Evolutionary conservation across 164 flowering plant genomes (phyloP).

Genomic region (Vitis riparia): DNA sequence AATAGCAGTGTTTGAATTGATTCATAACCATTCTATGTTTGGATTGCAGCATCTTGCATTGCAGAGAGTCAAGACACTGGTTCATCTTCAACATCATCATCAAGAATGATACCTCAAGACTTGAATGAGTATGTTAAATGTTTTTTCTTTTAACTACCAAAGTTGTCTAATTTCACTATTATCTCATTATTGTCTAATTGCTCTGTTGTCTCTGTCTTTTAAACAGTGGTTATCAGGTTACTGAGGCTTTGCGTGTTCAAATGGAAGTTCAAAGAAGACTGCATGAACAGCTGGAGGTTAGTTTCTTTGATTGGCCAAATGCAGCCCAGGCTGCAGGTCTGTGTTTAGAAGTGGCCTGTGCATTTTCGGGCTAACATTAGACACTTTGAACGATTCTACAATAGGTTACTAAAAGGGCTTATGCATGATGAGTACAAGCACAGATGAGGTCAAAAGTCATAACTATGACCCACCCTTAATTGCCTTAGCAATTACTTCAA

Average conservation of each 20-base stretch:
- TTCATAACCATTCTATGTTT: conserved; percentile 3
- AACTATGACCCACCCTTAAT: background rate
- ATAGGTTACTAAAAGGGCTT: background rate
- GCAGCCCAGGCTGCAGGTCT: too few relatives aligned
- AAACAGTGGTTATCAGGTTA: conserved; percentile 78
- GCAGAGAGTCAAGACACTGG: conserved; percentile 73
- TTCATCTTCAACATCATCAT: conserved; percentile 60
- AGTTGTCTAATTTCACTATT: too few relatives aligned
- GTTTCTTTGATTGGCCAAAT: conserved; percentile 8
- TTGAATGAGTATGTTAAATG: conserved; percentile 67
- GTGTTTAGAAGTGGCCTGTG: background rate
- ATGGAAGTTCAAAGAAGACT: conserved; percentile 95
- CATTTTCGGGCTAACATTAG: background rate
- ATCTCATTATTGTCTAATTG: too few relatives aligned
- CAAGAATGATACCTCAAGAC: conserved; percentile 71
- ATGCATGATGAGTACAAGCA: background rate
- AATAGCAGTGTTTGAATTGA: background rate
- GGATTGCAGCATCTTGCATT: conserved; percentile 61
- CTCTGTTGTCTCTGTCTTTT: background rate
- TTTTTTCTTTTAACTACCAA: background rate
- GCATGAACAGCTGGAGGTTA: conserved; percentile 93
- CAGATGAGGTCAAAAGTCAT: too few relatives aligned
- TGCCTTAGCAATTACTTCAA: too few relatives aligned
- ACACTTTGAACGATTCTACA: background rate
- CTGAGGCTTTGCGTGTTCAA: conserved; percentile 91